Evolutionary conservation across 768 basidiomycete genomes (phyloP).

Genomic region (Candolleomyces aberdarensis): DNA sequence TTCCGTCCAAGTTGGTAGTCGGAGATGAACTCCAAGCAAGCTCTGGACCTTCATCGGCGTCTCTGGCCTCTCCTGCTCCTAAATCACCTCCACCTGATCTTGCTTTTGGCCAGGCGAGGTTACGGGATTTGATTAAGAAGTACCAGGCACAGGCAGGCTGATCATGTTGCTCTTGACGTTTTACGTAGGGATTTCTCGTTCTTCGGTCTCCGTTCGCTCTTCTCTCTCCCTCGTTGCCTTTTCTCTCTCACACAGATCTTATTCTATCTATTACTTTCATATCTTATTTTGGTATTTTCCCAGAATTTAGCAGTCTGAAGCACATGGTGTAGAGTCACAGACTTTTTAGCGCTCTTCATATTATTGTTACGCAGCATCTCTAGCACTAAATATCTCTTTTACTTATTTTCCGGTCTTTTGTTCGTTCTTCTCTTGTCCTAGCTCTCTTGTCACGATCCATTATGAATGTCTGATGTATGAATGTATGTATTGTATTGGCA

Average conservation of each 20-base stretch:
- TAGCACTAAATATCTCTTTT: neutral
- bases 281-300: neutral
- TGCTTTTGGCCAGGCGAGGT: constrained; percentile 73
- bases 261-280: neutral
- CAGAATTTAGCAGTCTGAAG: neutral
- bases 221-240: neutral
- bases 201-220: neutral
- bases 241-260: neutral
- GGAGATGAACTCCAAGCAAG: no score
- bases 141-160: constrained; percentile 51
- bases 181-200: neutral
- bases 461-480: neutral
- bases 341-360: neutral
- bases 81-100: constrained; percentile 38
- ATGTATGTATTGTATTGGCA: constrained; percentile 5
- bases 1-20: neutral
- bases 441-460: constrained; percentile 6
- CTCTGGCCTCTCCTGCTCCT: neutral
- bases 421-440: neutral
- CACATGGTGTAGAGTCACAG: neutral
- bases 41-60: neutral
- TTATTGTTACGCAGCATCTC: neutral
- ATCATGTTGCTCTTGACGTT: neutral
- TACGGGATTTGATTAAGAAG: constrained; percentile 79
- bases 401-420: neutral